Evolutionary conservation across 108 stramenopile species (phyloP), one percentile per base, ranked within the genome.

Genomic region (Mediolabrus comicus): DNA sequence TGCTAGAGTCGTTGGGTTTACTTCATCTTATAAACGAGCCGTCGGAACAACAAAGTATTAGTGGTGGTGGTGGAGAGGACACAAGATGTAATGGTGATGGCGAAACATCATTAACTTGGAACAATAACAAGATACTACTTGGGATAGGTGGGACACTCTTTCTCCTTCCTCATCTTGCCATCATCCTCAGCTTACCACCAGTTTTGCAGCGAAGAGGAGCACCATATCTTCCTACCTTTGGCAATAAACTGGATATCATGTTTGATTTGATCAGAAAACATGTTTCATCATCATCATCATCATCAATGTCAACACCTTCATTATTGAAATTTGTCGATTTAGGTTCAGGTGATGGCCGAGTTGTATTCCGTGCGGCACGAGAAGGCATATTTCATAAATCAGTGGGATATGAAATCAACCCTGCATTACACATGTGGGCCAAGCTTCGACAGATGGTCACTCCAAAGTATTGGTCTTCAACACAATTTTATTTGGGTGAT

Each of bases 341-440:
- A 32, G 87, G 87, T 1, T 79, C 76, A 32, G 87, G 87, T 6
- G 87, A 87, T 65, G 87, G 87, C 14, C 67, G 87, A 2, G 67
- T 87, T 0, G 84, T 87, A 5, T 87, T 87, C 65, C 82, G 80
- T 28, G 87, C 87, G 0, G 87, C 87, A 2, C 17, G 74, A 52
- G 78, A 82, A 29, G 76, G 79, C 0, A 59, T 85, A n/a, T 87
- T 87, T 70, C 27, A 49, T 4, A 73, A 55, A 39, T 75, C 67
- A 24, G 72, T 75, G 31, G 87, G 87, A 10, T 85, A 81, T 46
- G 87, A 87, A 67, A 83, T 85, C 69, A 87, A 87, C 32, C 83
- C 83, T 9, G 59, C 78, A 16, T 33, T 86, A 0, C 82, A 85
- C 49, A 5, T 65, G 0, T 63, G 71, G 36, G 84, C 82, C 0